These are phyloP conservation scores for Ajuga reptans DNA, from an alignment of 305 asterid genomes.

Conservation along the genomic window DNA sequence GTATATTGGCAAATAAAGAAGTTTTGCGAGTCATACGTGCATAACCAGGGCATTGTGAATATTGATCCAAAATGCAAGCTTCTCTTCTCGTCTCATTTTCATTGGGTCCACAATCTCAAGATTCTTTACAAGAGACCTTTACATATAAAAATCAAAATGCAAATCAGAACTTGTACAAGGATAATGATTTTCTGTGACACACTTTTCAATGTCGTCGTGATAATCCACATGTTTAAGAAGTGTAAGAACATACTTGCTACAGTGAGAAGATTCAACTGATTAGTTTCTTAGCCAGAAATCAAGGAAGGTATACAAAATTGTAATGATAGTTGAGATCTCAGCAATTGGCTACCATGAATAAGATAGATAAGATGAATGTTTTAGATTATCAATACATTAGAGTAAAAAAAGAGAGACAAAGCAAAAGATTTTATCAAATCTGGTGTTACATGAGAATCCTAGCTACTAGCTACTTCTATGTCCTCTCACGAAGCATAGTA, in stretches of 20 bases:
- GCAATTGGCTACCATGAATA: background rate
- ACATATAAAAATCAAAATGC: conserved; percentile 8
- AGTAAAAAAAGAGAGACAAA: background rate
- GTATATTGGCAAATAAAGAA: background rate
- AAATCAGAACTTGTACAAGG: background rate
- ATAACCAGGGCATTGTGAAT: conserved; percentile 83
- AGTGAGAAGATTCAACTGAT: background rate
- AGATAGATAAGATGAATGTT: background rate
- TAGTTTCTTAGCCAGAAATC: background rate
- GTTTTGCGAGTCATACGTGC: conserved; percentile 48
- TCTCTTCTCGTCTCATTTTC: conserved; percentile 77
- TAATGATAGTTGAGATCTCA: background rate
- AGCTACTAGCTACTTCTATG: background rate
- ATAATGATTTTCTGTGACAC: background rate
- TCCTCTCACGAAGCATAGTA: background rate
- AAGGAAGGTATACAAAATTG: background rate
- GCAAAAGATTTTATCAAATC: background rate
- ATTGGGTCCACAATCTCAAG: conserved; percentile 72
- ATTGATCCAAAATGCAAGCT: conserved; percentile 73
- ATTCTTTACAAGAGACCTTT: conserved; percentile 69
- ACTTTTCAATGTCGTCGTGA: background rate
- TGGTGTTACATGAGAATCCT: background rate
- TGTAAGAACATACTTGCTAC: background rate
- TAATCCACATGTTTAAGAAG: background rate
- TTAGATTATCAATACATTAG: background rate